Percentiles rank a stretch among this genome's conserved stretches.
Evolutionary conservation across 2,329 filamentous ascomycete genomes (phyloP).

Genomic region (Aotearoamyces nothofagi): DNA sequence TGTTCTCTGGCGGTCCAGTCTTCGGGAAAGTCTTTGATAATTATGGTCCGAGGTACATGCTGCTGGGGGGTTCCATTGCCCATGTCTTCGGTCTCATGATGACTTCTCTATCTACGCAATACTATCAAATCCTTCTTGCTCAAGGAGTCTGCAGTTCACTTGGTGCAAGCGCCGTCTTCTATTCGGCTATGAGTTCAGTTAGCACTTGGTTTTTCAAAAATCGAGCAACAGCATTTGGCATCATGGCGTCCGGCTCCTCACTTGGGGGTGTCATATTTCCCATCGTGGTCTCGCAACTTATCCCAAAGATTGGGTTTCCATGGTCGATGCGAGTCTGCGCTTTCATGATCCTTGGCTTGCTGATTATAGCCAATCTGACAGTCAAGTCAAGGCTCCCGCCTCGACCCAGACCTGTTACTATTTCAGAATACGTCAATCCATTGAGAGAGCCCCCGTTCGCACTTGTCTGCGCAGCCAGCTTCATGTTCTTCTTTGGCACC

Average conservation of each 20-base stretch:
- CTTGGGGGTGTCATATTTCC: conserved; percentile 42
- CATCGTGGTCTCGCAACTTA: conserved; percentile 41
- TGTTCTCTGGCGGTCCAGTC: conserved; percentile 38
- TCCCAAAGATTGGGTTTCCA: conserved; percentile 33
- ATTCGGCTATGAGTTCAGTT: conserved; percentile 24
- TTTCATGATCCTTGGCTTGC: conserved; percentile 39
- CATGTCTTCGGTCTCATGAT: conserved; percentile 51
- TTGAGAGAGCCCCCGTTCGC: conserved; percentile 23
- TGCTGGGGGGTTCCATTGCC: conserved; percentile 34
- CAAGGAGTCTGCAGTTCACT: conserved; percentile 30
- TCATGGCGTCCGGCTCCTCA: conserved; percentile 31
- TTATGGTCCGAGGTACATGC: conserved; percentile 41
- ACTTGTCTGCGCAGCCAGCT: conserved; percentile 23
- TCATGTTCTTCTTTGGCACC: conserved; percentile 32
- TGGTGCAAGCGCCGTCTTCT: conserved; percentile 30
- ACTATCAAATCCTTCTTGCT: conserved; percentile 35
- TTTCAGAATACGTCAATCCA: conserved; percentile 21
- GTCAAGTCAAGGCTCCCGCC: conserved; percentile 33
- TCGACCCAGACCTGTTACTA: conserved; percentile 16
- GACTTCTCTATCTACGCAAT: conserved; percentile 37
- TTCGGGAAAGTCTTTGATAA: conserved; percentile 50
- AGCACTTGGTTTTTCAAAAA: conserved; percentile 33
- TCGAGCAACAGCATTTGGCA: conserved; percentile 30
- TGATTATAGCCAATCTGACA: conserved; percentile 34
- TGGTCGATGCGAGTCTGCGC: conserved; percentile 41